phyloP scores from a whole-genome alignment of 164 flowering plant species.

The Annona cherimola region DNA sequence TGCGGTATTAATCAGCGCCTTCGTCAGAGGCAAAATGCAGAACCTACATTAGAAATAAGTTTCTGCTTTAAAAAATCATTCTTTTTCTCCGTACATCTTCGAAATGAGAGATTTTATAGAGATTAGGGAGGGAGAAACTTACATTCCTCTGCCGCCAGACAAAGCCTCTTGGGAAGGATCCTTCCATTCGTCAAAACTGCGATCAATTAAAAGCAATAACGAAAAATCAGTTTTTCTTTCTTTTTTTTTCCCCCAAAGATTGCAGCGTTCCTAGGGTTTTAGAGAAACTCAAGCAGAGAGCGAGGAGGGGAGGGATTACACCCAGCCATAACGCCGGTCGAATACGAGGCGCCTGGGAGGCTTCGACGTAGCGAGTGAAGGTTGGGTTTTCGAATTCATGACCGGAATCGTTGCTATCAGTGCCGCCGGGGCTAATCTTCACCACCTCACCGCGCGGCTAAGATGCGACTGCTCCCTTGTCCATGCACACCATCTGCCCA shows the following conservation, averaged over 20 bases:
- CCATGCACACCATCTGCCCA: too few species aligned
- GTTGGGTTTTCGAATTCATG: neutral
- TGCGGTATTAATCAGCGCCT: constrained; percentile 26
- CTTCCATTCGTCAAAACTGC: constrained; percentile 56
- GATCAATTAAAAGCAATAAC: neutral
- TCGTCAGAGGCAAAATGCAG: constrained; percentile 44
- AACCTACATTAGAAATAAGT: constrained; percentile 24
- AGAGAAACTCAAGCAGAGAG: neutral
- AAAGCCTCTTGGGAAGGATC: constrained; percentile 58
- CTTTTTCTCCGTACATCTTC: neutral
- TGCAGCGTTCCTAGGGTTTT: neutral
- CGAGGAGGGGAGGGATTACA: constrained; percentile 31
- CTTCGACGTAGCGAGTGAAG: constrained; percentile 3
- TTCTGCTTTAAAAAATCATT: neutral
- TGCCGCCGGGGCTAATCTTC: neutral
- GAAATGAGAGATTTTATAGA: neutral
- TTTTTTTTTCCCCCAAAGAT: neutral
- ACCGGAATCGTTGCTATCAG: too few species aligned
- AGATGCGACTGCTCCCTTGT: too few species aligned
- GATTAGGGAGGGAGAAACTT: constrained; percentile 1
- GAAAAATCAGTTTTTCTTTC: neutral
- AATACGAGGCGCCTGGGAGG: constrained; percentile 38
- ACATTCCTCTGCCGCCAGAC: constrained; percentile 63
- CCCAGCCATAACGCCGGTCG: constrained; percentile 61
- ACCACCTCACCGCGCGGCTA: neutral